Evolutionary conservation across 345 rosid genomes (phyloP), one percentile per base, ranked within the genome.

Genomic region (Nasturtium officinale): DNA sequence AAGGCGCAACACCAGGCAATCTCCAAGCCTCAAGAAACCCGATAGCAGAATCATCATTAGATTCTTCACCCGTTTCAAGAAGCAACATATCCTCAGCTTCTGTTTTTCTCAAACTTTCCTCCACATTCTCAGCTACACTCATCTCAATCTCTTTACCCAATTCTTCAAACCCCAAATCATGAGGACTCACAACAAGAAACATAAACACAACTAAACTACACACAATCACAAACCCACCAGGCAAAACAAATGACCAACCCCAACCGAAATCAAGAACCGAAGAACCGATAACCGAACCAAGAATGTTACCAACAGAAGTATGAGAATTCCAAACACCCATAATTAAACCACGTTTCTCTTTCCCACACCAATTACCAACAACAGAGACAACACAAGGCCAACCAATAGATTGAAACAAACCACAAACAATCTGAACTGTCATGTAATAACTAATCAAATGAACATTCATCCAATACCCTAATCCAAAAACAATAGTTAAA

Each of bases 341-440:
- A 38, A 88, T 90, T 83, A 94, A 71, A 25, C 97, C 97, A 79
- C 99, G 87, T 76, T 94, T 89, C 63, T 84, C 88, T 76, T 95
- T 95, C 71, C 89, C 93, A 78, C 79, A 89, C 99, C 96, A 91
- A 57, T 91, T 91, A 60, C 99, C 96, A 69, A 90, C 87, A 17
- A 91, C 84, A 13, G 99, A 81, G 32, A 91, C 97, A 76, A 95
- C 97, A 83, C 90, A 95, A 65, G 99, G 97, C 97, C 96, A 95
- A n/a, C 99, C 96, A 26, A 88, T 88, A 10, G 98, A 94, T 78
- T 91, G 98, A 81, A 91, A 89, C 80, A 89, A 67, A 15, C 98
- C 97, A 75, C 93, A 88, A 28, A 85, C 69, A 54, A 91, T 79
- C 82, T 94, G 96, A 61, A 88, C 90, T 57, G 53, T 77, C 57